Percentiles rank a stretch among this genome's conserved stretches.
phyloP scores from a whole-genome alignment of 2,329 filamentous ascomycete genomes.

The Ophiostoma ulmi region DNA sequence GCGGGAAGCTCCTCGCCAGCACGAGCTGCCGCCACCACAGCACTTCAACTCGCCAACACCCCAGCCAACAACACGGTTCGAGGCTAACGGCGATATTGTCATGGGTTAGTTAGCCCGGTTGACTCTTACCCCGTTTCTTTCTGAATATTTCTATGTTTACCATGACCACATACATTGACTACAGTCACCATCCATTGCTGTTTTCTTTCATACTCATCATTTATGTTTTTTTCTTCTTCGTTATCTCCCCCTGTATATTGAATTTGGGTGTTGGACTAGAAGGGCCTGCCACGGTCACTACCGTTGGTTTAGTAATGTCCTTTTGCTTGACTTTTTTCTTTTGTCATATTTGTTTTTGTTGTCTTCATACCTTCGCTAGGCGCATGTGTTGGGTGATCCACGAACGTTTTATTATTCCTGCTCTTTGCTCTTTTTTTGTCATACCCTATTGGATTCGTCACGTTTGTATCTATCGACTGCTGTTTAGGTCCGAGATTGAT shows the following conservation, averaged over 20 bases:
- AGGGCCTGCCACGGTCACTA: background rate
- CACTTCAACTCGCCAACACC: background rate
- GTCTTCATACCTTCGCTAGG: background rate
- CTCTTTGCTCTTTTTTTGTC: background rate
- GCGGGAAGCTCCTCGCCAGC: background rate
- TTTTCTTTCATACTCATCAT: background rate
- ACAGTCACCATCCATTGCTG: background rate
- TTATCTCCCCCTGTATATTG: background rate
- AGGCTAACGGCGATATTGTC: background rate
- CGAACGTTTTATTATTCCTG: background rate
- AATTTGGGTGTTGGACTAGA: background rate
- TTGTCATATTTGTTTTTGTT: background rate
- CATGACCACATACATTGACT: background rate
- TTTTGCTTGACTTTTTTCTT: background rate
- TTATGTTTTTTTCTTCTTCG: background rate
- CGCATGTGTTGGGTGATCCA: background rate
- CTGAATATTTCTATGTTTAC: background rate
- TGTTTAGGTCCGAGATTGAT: background rate
- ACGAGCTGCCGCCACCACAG: background rate
- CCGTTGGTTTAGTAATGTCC: background rate
- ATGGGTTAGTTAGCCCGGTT: background rate
- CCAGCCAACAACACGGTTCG: background rate
- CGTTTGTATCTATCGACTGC: background rate
- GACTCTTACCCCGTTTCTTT: background rate
- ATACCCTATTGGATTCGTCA: constrained; percentile 8